A percentile compares a stretch with the other conserved stretches of the same genome.
Conservation (phyloP, 1,284 basidiomycete species). For the Filobasidium uniguttulatum region DNA sequence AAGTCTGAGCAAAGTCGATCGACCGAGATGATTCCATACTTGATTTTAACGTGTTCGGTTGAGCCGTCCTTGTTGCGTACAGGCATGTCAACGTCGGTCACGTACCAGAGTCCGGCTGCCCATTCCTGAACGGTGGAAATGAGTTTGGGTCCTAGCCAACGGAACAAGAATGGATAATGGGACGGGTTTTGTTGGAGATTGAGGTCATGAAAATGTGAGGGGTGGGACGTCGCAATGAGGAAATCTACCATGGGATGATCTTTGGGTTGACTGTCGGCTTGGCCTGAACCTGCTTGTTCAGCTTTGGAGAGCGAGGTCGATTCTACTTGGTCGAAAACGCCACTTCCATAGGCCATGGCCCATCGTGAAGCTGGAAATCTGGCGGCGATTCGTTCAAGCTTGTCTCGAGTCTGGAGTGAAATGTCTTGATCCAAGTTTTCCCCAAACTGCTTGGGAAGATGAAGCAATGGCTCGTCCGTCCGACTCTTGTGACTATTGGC, state of each 20-base stretch:
- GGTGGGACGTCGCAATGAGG: conserved; percentile 82
- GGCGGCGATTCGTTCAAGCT: conserved; percentile 10
- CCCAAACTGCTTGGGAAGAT: conserved; percentile 8
- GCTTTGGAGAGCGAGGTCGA: conserved; percentile 1
- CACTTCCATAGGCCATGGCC: conserved; percentile 36
- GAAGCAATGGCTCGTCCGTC: not conserved
- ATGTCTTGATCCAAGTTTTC: conserved; percentile 4
- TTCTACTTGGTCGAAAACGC: conserved; percentile 34
- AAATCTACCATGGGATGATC: conserved; percentile 68
- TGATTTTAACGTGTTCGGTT: conserved; percentile 53
- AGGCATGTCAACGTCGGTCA: conserved; percentile 68
- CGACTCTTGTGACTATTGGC: too few species aligned
- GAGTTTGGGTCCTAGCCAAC: conserved; percentile 63
- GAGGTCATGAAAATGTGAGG: conserved; percentile 83
- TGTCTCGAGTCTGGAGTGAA: conserved; percentile 2
- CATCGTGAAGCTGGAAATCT: conserved; percentile 16
- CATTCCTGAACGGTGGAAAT: conserved; percentile 63
- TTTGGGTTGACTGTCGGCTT: not conserved
- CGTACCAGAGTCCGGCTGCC: conserved; percentile 89
- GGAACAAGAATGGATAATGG: conserved; percentile 78
- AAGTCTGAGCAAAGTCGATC: conserved; percentile 80
- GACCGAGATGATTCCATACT: conserved; percentile 93
- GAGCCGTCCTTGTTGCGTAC: conserved; percentile 24
- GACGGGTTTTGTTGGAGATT: conserved; percentile 79
- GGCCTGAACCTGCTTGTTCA: not conserved